Evolutionary conservation across 2,329 filamentous ascomycete genomes (phyloP).

Genomic region (Sporothrix globosa): DNA sequence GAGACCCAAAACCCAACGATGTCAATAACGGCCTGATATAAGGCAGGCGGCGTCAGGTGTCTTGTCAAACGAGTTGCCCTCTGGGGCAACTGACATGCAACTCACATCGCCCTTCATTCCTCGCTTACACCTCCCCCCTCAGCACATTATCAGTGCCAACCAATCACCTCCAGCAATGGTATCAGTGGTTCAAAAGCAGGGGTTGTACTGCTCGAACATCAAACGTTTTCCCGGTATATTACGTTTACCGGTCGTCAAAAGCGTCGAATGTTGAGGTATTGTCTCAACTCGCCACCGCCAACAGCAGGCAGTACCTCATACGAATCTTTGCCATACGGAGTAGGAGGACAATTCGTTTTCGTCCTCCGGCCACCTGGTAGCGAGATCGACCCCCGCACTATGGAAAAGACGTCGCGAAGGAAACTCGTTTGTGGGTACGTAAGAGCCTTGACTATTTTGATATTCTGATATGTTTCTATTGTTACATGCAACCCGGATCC

Average conservation of each 20-base stretch:
- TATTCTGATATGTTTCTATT: background rate
- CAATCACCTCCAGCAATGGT: background rate
- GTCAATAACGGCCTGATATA: constrained; percentile 5
- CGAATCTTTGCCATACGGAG: too few relatives aligned
- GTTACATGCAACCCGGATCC: background rate
- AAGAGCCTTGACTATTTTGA: constrained; percentile 4
- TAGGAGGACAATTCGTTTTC: too few relatives aligned
- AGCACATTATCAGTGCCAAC: too few relatives aligned
- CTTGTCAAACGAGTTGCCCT: background rate
- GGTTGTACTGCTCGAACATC: too few relatives aligned
- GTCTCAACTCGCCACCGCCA: too few relatives aligned
- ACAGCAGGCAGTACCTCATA: too few relatives aligned
- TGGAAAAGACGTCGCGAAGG: background rate
- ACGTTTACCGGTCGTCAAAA: too few relatives aligned
- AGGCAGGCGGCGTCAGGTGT: background rate
- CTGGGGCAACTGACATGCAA: background rate
- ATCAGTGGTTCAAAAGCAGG: too few relatives aligned
- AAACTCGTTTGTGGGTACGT: constrained; percentile 12
- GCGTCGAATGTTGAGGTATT: too few relatives aligned
- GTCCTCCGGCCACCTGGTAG: too few relatives aligned
- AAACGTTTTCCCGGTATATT: too few relatives aligned
- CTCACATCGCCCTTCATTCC: background rate
- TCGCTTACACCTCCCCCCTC: constrained; percentile 7
- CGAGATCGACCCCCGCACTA: constrained; percentile 12
- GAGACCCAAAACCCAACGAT: background rate